Percentiles rank a stretch among this genome's conserved stretches.
These are phyloP conservation scores for Phoma sp. DNA, from an alignment of 2,329 filamentous ascomycete species.

Conservation along the genomic window DNA sequence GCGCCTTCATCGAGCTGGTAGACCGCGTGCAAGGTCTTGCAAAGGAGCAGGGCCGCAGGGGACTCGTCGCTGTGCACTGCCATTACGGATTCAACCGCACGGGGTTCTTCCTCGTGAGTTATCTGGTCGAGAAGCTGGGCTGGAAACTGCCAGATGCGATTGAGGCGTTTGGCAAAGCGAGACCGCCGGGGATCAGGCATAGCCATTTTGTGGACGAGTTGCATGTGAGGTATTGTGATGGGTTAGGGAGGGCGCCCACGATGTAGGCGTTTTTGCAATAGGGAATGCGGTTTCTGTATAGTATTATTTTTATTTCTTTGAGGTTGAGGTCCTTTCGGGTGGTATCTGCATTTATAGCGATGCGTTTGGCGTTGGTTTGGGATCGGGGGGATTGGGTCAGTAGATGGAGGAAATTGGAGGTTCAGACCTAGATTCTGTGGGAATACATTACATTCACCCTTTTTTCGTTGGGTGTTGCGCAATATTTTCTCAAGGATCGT, in stretches of 20 bases:
- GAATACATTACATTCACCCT: too few species aligned
- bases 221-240: constrained; percentile 73
- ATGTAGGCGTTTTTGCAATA: too few species aligned
- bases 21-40: constrained; percentile 50
- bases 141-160: constrained; percentile 78
- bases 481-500: too few species aligned
- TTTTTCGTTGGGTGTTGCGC: too few species aligned
- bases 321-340: neutral
- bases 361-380: neutral
- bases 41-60: constrained; percentile 39
- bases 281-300: neutral
- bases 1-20: constrained; percentile 64
- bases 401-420: too few species aligned
- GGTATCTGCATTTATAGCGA: neutral
- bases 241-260: too few species aligned
- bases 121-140: constrained; percentile 81
- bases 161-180: constrained; percentile 72
- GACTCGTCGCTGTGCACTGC: constrained; percentile 81
- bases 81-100: constrained; percentile 97
- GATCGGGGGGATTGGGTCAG: neutral
- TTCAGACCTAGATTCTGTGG: too few species aligned
- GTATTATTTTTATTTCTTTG: neutral
- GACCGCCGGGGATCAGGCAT: constrained; percentile 86
- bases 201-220: constrained; percentile 86
- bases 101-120: constrained; percentile 87